Evolutionary conservation across 2,329 filamentous ascomycete species (phyloP).

Genomic region (Zarea fungicola): DNA sequence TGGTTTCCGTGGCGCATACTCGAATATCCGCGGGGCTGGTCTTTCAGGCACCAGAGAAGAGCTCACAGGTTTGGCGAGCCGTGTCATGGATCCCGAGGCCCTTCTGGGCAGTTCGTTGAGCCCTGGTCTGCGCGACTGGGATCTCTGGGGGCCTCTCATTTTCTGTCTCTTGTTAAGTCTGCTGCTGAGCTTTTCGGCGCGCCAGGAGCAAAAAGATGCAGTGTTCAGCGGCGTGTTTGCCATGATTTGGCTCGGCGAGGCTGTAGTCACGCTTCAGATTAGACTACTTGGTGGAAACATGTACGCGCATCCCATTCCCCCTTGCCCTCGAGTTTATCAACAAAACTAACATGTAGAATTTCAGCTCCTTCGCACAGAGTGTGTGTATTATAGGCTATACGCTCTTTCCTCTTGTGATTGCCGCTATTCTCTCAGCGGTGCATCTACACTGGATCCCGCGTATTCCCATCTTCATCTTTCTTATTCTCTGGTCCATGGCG

Average conservation of each 20-base stretch:
- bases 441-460: slow-evolving; percentile 72
- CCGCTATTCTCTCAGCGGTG: slow-evolving; percentile 80
- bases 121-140: slow-evolving; percentile 90
- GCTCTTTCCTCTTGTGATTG: slow-evolving; percentile 92
- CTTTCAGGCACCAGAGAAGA: slow-evolving; percentile 57
- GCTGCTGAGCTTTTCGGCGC: slow-evolving; percentile 77
- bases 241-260: slow-evolving; percentile 94
- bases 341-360: slow-evolving; percentile 18
- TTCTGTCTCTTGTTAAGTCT: slow-evolving; percentile 88
- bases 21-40: slow-evolving; percentile 54
- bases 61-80: slow-evolving; percentile 54
- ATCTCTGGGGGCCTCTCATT: slow-evolving; percentile 93
- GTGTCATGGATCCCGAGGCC: slow-evolving; percentile 59
- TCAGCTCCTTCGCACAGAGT: slow-evolving; percentile 93
- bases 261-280: slow-evolving; percentile 95
- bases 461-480: slow-evolving; percentile 83
- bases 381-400: slow-evolving; percentile 98
- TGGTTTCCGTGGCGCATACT: slow-evolving; percentile 56
- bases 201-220: slow-evolving; percentile 72
- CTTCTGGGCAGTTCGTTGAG: slow-evolving; percentile 70
- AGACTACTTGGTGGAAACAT: slow-evolving; percentile 95
- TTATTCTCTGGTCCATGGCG: slow-evolving; percentile 88
- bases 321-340: background rate
- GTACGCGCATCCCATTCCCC: slow-evolving; percentile 50
- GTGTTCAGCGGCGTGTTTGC: slow-evolving; percentile 97